Evolutionary conservation across 495 filamentous ascomycete species (phyloP), one percentile per base, ranked within the genome.

Genomic region (Xylaria telfairii): DNA sequence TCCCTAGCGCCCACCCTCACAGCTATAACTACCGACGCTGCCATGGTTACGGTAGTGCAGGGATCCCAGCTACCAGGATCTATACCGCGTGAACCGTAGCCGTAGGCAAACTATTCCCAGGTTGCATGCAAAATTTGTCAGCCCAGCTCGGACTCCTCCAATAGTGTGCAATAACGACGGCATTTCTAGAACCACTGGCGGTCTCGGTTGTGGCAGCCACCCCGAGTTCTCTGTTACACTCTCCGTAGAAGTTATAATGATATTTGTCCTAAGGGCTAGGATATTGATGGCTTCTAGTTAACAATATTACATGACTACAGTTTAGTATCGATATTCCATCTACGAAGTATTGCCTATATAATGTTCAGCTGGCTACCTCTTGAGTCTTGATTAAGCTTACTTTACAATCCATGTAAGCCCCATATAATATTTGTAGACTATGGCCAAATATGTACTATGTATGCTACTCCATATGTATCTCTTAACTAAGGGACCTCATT

Each of bases 41-140:
- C 42, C 62, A 46, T n/a, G 39, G 24, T 30, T 32, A n/a, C 13
- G 21, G 26, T 41, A 24, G 8, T 44, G 42, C 15, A 46, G 41
- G 15, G 39, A 34, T 65, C 46, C 44, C 62, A 30, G 64, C 21
- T 32, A 41, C 64, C 46, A 54, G 64, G 64, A 21, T 66, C 26
- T 6, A 42, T 28, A 65, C 44, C 21, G 47, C 47, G 46, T 10
- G 28, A 65, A 49, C 47, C n/a, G 12, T 26, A 24, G 41, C 62
- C 42, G 28, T 46, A 44, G 28, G 30, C 19, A 24, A 26, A n/a
- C 62, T 65, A 37, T 46, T 26, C 17, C 64, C 19, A 34, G 34
- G 32, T 37, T 41, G 64, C 47, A 54, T 54, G 47, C 64, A 54
- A 54, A 39, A 39, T 66, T 66, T 66, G 64, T 66, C 64, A 66